Conservation (phyloP, 176 grass and related monocot genomes). For the Elaeis guineensis region DNA sequence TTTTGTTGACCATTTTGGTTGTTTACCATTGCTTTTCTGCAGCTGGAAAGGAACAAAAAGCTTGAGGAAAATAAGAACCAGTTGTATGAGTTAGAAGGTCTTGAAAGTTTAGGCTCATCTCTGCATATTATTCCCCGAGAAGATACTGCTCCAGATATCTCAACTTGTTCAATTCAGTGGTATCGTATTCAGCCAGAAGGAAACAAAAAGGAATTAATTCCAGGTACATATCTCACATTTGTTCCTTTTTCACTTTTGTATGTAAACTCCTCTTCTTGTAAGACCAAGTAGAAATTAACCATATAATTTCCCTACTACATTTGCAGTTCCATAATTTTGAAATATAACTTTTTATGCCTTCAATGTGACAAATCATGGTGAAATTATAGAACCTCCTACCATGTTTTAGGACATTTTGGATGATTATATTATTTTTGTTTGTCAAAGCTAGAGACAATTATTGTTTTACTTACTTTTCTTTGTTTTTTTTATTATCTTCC, state of each 20-base stretch:
- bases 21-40: slow-evolving; percentile 13
- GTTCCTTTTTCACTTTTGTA: not conserved
- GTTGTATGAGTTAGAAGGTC: slow-evolving; percentile 55
- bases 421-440: too few species aligned
- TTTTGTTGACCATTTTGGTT: too few species aligned
- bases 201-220: slow-evolving; percentile 78
- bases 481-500: too few species aligned
- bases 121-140: slow-evolving; percentile 40
- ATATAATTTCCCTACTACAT: not conserved
- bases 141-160: slow-evolving; percentile 37
- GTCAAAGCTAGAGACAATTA: too few species aligned
- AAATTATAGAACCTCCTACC: too few species aligned
- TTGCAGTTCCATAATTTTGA: too few species aligned
- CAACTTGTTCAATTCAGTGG: slow-evolving; percentile 64
- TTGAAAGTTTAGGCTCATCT: slow-evolving; percentile 73
- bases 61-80: slow-evolving; percentile 23
- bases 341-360: too few species aligned
- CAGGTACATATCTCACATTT: slow-evolving; percentile 41
- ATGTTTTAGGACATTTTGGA: too few species aligned
- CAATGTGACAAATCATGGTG: too few species aligned
- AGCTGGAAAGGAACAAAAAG: slow-evolving; percentile 51
- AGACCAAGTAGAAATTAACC: not conserved
- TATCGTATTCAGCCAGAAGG: slow-evolving; percentile 63
- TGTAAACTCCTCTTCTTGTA: not conserved
- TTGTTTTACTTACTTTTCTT: too few species aligned